These are phyloP conservation scores for Thelephora terrestris DNA, from an alignment of 1,284 basidiomycete species.

Conservation along the genomic window DNA sequence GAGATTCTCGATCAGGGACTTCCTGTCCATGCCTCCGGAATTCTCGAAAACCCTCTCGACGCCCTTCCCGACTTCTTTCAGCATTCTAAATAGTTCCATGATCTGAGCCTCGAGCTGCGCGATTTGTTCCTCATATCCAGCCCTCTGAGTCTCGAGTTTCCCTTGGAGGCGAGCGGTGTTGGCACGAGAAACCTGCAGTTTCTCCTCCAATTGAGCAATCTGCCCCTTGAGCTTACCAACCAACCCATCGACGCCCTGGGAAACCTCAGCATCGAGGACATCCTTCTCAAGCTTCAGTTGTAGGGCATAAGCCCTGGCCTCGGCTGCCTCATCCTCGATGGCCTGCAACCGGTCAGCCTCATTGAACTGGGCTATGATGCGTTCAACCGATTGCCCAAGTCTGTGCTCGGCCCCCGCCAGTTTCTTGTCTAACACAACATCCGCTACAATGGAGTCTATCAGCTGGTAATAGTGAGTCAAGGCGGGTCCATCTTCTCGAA, in stretches of 20 bases:
- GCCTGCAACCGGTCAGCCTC: constrained; percentile 81
- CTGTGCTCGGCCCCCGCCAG: constrained; percentile 78
- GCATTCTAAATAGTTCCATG: constrained; percentile 88
- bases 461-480: constrained; percentile 88
- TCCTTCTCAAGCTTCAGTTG: constrained; percentile 66
- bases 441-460: constrained; percentile 86
- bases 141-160: constrained; percentile 75
- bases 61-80: constrained; percentile 73
- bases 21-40: constrained; percentile 62
- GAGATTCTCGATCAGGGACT: constrained; percentile 70
- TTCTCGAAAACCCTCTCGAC: constrained; percentile 66
- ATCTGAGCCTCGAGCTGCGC: constrained; percentile 87
- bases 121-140: constrained; percentile 81
- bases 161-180: constrained; percentile 67
- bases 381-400: constrained; percentile 84
- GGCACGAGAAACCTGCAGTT: constrained; percentile 70
- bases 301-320: constrained; percentile 54
- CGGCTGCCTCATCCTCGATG: constrained; percentile 71
- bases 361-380: constrained; percentile 84
- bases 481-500: constrained; percentile 79
- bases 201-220: constrained; percentile 68
- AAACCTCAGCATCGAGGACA: constrained; percentile 70
- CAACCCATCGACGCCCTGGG: constrained; percentile 73
- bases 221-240: constrained; percentile 77
- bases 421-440: constrained; percentile 91